Base-by-base conservation (phyloP, 208 protist genomes). In the Leishmania lainsoni region DNA sequence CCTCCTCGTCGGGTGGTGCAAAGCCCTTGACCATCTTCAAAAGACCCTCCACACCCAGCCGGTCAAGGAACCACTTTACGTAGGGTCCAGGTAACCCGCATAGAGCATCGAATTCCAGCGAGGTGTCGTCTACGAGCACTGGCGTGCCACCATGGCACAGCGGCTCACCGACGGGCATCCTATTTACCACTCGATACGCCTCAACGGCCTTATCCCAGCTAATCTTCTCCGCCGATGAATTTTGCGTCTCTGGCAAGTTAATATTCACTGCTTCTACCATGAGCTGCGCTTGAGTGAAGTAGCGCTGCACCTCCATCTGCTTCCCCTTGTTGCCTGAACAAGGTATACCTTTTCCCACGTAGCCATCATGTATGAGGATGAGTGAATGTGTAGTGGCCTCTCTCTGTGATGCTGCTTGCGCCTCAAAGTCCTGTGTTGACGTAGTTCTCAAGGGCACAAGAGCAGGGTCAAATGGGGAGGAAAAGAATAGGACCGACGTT, bases 281-380 rank as follows among this genome's bases (percentile, higher is more conserved):
- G 65, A 86, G 35, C 9, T 76, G 48, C 16, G 42, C 51, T 32
- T 77, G n/a, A 71, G 87, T 59, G 93, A 93, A 76, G 97, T 97
- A 86, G 76, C 83, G 63, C 89, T 86, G 74, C 74, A 99, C 98
- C 86, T 99, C 99, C 32, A 84, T 84, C 29, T 99, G 89, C 85
- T 99, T 99, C n/a, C 99, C 99, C 5, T 85, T 92, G 83, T 99
- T 99, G 29, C 98, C 98, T 10, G 99, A 99, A 99, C 97, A 86
- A 99, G 81, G 39, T 22, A 81, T 2, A 81, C 63, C 10, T 32
- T 81, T 14, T 9, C 26, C n/a, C 17, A 14, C 10, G 73, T 59
- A 12, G 82, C 94, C 61, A 91, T 85, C 14, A 8, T 49, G 17
- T n/a, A 4, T 65, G 17, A n/a, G 59, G 35, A 35, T 66, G n/a